Evolutionary conservation across 176 grass and related monocot genomes (phyloP).

Genomic region (Oryza brachyantha): DNA sequence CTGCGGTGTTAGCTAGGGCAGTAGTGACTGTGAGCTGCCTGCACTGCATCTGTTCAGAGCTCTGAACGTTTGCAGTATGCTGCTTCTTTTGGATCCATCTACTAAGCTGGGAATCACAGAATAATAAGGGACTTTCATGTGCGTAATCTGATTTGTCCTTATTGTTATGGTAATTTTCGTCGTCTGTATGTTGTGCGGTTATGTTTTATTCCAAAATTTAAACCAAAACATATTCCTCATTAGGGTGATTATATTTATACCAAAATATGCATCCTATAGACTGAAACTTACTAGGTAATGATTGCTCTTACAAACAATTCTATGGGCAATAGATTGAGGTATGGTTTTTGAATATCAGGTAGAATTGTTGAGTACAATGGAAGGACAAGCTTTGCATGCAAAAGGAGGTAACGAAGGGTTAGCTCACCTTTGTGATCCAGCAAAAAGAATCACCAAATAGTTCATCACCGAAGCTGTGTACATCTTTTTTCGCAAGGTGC

Average conservation of each 20-base stretch:
- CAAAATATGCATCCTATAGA: no score
- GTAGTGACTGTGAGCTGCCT: background rate
- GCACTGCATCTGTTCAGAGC: background rate
- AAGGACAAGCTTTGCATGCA: background rate
- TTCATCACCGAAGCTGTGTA: background rate
- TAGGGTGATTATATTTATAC: no score
- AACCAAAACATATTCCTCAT: no score
- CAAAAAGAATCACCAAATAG: background rate
- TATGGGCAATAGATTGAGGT: background rate
- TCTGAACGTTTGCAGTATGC: background rate
- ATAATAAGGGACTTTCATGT: background rate
- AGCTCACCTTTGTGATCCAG: background rate
- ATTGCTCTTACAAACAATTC: no score
- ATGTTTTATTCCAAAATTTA: no score
- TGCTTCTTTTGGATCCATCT: background rate
- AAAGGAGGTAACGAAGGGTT: background rate
- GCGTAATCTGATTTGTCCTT: background rate
- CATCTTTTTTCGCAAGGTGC: background rate
- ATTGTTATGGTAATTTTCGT: background rate
- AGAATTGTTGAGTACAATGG: background rate
- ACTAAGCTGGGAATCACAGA: background rate
- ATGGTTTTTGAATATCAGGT: background rate
- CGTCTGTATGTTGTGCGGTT: no score
- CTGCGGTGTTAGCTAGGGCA: conserved; percentile 7
- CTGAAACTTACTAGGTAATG: no score